Evolutionary conservation across 2,329 filamentous ascomycete species (phyloP).

Genomic region (Gnomoniopsis sp.): DNA sequence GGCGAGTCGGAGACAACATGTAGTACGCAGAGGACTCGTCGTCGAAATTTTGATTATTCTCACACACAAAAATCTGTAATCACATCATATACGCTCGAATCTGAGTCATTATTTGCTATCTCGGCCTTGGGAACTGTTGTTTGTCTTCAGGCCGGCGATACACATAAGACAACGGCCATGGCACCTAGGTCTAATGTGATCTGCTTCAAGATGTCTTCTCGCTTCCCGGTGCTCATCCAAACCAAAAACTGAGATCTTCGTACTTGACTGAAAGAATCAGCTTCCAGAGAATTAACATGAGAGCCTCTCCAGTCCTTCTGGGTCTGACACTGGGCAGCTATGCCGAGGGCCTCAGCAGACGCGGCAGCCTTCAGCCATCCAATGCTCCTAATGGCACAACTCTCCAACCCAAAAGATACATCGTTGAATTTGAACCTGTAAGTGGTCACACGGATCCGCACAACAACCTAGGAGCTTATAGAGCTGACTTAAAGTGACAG

Average conservation of each 20-base stretch:
- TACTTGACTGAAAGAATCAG: not conserved
- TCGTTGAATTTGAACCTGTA: conserved; percentile 5
- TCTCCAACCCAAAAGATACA: conserved; percentile 4
- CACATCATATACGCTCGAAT: not conserved
- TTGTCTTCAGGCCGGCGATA: not conserved
- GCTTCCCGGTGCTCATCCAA: no score
- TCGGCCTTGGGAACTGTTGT: not conserved
- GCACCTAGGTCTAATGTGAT: not conserved
- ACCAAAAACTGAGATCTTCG: not conserved
- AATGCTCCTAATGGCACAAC: conserved; percentile 1
- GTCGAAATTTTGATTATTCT: not conserved
- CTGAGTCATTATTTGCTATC: not conserved
- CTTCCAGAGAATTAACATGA: not conserved
- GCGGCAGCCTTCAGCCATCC: not conserved
- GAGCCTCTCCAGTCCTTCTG: not conserved
- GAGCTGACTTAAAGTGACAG: not conserved
- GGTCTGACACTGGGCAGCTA: not conserved
- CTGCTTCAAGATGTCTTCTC: not conserved
- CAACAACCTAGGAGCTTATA: not conserved
- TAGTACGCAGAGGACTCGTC: not conserved
- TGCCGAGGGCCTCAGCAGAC: not conserved
- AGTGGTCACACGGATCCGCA: not conserved
- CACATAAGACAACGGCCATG: not conserved
- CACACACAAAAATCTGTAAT: not conserved
- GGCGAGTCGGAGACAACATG: not conserved